Evolutionary conservation across 1,284 basidiomycete species (phyloP), one percentile per base, ranked within the genome.

Genomic region (Moesziomyces sp.): DNA sequence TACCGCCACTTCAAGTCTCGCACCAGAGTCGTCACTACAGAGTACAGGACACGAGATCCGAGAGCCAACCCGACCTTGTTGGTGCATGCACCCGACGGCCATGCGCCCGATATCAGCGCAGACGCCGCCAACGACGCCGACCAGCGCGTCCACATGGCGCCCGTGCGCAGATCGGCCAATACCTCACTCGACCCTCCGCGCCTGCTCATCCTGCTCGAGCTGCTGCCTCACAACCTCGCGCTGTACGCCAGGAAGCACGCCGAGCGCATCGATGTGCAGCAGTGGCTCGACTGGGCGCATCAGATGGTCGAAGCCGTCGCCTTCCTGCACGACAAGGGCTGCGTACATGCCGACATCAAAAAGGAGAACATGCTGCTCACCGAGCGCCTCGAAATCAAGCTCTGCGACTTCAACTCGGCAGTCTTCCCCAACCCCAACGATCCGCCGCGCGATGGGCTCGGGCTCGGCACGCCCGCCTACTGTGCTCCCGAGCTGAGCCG

Each of bases 391-490:
- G 23, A 62, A 16, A 59, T 80, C 52, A 83, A 83, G 59, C 62
- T 84, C 4, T 82, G 80, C 61, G 82, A 84, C 46, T 83, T 84
- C 43, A 80, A 80, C 43, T 81, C 81, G 18, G 81, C 82, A n/a
- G 69, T 83, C 18, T 83, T 82, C 28, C 76, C 78, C 43, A 76
- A 74, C 40, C 70, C 80, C 0, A 58, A 53, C 46, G 74, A 66
- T 42, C 80, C 78, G 13, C 77, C 78, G 0, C 73, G 72, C 5
- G 80, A 82, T 55, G 74, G 74, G 7, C 52, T 76, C 3, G 78
- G 80, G 0, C 57, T 83, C n/a, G 82, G 82, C 14, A 83, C 82
- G 21, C 81, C 81, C 13, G 79, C 81, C 2, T 83, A 81, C 55
- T 74, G 78, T 28, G 82, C 82, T 18, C 82, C 82, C 5, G 82